phyloP scores from a whole-genome alignment of 2,329 filamentous ascomycete genomes.

The Blumeria hordei region DNA sequence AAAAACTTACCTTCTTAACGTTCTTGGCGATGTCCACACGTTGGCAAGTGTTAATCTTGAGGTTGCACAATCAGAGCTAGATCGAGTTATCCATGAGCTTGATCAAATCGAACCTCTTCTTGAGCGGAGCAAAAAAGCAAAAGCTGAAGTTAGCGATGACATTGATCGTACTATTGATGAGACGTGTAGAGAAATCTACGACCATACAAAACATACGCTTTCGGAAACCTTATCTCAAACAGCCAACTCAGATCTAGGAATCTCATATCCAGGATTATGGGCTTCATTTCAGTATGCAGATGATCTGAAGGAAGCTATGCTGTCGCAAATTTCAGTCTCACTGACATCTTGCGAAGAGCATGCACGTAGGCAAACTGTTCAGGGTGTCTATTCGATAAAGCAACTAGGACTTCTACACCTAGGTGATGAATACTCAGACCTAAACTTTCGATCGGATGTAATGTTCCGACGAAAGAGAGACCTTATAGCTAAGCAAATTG shows the following conservation, averaged over 20 bases:
- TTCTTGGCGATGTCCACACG: conserved; percentile 64
- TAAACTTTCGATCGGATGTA: conserved; percentile 71
- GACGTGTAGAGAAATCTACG: conserved; percentile 67
- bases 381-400: conserved; percentile 70
- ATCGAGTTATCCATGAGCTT: conserved; percentile 60
- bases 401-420: conserved; percentile 72
- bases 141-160: conserved; percentile 54
- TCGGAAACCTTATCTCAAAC: conserved; percentile 52
- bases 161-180: conserved; percentile 65
- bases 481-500: conserved; percentile 57
- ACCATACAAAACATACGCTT: conserved; percentile 54
- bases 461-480: conserved; percentile 84
- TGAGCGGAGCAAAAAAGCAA: conserved; percentile 61
- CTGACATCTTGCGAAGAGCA: conserved; percentile 65
- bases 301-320: conserved; percentile 74
- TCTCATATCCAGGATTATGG: conserved; percentile 69
- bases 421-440: conserved; percentile 62
- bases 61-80: conserved; percentile 62
- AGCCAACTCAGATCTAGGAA: conserved; percentile 53
- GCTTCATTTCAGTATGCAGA: conserved; percentile 81
- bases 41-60: conserved; percentile 73
- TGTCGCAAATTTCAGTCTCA: conserved; percentile 60
- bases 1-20: conserved; percentile 83
- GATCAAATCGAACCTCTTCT: conserved; percentile 63
- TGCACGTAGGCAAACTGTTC: conserved; percentile 52